Evolutionary conservation across 1,139 yeast species (phyloP), one percentile per base, ranked within the genome.

Genomic region (Suhomyces panamericanus): DNA sequence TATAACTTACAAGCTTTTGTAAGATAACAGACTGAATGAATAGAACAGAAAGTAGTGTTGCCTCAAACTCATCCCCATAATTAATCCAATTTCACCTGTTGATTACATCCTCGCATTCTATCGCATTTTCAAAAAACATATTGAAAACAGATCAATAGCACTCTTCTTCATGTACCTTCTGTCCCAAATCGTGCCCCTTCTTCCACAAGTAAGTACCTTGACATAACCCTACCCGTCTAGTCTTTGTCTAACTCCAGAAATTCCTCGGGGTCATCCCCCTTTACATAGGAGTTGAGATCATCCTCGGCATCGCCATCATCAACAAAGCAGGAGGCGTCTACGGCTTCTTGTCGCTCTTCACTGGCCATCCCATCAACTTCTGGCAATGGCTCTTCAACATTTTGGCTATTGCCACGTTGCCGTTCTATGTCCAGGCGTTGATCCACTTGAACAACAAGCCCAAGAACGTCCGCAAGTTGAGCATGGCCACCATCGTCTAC

Each of bases 251-350:
- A 46, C 44, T 1, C 6, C 39, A 73, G 81, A 75, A 66, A 59
- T 85, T 86, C 59, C 59, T 84, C 29, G 81, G 81, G 17, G 55
- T 76, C 35, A 66, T 89, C 20, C 97, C 98, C 4, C 76, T 93
- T 35, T 88, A 85, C 59, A 76, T 87, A 31, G 98, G 97, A 9
- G 96, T 90, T 20, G 98, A 93, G 63, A 63, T 89, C 11, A 80
- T 87, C 20, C 70, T 90, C n/a, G 86, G 89, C 2, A 73, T 87
- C 32, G 85, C 95, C 17, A 79, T 90, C 38, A 75, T 91, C 55
- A 91, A 93, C 69, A 91, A 91, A 63, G 89, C 93, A 50, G 84
- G 96, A 46, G 97, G 98, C 9, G 72, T 84, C 24, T 93, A 85
- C 64, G 99, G 98, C 26, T 72, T 91, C 34, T 70, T 91, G 30